Evolutionary conservation across 306 rosid genomes (phyloP).

Genomic region (Vigna radiata): DNA sequence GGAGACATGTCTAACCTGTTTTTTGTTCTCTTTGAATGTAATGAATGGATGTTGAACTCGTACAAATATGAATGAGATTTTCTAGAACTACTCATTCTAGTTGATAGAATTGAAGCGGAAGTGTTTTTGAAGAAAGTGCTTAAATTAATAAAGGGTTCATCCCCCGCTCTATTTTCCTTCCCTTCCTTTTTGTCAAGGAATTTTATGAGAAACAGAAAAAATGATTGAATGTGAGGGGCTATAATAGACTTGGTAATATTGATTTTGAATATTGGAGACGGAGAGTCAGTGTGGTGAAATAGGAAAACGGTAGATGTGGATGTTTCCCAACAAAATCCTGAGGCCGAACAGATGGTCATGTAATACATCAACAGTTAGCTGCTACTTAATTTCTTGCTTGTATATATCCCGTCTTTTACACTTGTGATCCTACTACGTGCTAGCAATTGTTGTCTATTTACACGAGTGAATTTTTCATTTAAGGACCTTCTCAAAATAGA

Average conservation of each 20-base stretch:
- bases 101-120: not conserved
- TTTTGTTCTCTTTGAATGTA: not conserved
- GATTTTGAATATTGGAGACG: conserved; percentile 23
- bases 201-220: not conserved
- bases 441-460: not conserved
- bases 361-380: not conserved
- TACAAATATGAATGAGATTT: not conserved
- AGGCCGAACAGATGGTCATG: not conserved
- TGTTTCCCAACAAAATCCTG: not conserved
- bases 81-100: conserved; percentile 4
- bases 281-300: not conserved
- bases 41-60: not conserved
- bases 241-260: conserved; percentile 13
- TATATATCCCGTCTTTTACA: not conserved
- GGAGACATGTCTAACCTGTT: not conserved
- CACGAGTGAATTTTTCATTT: not conserved
- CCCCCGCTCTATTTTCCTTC: not conserved
- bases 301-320: not conserved
- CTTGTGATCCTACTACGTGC: not conserved
- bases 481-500: not conserved
- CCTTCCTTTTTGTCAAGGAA: not conserved
- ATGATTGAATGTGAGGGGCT: not conserved
- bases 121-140: not conserved
- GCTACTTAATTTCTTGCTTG: not conserved
- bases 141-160: not conserved